Percentiles rank a stretch among this genome's conserved stretches.
Conservation (phyloP, 805 yeast species). For the Ogataea pini region DNA sequence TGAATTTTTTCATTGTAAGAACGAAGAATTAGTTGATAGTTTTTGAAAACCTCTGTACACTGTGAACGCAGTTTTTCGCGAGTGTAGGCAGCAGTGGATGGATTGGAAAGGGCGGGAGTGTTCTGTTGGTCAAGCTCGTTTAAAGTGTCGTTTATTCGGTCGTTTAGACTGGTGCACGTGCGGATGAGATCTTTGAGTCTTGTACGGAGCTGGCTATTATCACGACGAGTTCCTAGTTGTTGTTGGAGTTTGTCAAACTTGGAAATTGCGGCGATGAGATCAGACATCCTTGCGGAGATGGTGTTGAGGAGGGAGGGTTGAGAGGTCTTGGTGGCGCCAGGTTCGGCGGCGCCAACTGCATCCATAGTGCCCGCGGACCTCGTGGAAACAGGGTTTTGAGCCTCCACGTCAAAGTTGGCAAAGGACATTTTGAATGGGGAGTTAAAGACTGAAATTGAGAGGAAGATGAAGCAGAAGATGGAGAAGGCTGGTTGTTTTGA, state of each 20-base stretch:
- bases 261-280: conserved; percentile 43
- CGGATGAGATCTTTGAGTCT: conserved; percentile 30
- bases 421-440: conserved; percentile 50
- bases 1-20: conserved; percentile 51
- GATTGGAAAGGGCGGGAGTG: conserved; percentile 3
- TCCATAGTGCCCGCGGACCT: neutral
- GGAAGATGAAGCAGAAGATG: neutral
- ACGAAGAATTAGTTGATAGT: conserved; percentile 43
- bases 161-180: conserved; percentile 20
- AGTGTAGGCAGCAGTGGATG: conserved; percentile 35
- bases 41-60: conserved; percentile 50
- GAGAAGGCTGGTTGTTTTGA: conserved; percentile 4
- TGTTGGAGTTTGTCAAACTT: conserved; percentile 49
- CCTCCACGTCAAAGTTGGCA: conserved; percentile 53
- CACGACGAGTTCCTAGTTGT: conserved; percentile 56
- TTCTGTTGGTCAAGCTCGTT: conserved; percentile 14
- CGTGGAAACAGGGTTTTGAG: conserved; percentile 36
- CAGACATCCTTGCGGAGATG: conserved; percentile 24
- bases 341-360: neutral
- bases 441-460: too few relatives aligned
- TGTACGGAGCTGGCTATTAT: conserved; percentile 40
- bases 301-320: conserved; percentile 13
- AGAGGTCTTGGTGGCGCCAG: too few relatives aligned
- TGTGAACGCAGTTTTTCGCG: conserved; percentile 58
- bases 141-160: conserved; percentile 18